These are phyloP conservation scores for Phaeotremella skinneri DNA, from an alignment of 768 basidiomycete species.

Conservation along the genomic window DNA sequence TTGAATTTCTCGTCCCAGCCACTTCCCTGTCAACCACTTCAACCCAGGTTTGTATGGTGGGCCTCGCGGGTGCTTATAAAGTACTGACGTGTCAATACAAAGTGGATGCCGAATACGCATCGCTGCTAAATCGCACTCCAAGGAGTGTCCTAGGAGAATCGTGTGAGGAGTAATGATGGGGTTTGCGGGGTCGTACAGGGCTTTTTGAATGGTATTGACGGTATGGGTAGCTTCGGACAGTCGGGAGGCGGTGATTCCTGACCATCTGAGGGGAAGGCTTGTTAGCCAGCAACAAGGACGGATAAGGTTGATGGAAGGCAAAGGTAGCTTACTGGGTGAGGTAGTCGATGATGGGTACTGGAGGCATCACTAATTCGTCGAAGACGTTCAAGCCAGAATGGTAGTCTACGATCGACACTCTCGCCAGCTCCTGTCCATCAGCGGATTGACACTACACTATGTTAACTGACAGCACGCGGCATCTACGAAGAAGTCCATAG, in stretches of 20 bases:
- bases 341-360: constrained; percentile 81
- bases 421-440: constrained; percentile 82
- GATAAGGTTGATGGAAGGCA: background rate
- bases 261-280: constrained; percentile 62
- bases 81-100: constrained; percentile 86
- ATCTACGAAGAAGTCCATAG: background rate
- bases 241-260: constrained; percentile 79
- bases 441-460: constrained; percentile 59
- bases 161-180: constrained; percentile 54
- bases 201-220: constrained; percentile 70
- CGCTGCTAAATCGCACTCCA: constrained; percentile 88
- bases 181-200: constrained; percentile 59
- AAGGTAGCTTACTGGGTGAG: constrained; percentile 67
- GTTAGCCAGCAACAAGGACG: background rate
- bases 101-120: constrained; percentile 80
- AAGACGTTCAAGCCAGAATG: constrained; percentile 69
- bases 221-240: constrained; percentile 72
- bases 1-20: constrained; percentile 88
- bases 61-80: constrained; percentile 90
- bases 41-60: constrained; percentile 90
- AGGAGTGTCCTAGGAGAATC: constrained; percentile 89
- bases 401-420: constrained; percentile 80
- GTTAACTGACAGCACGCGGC: background rate
- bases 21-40: constrained; percentile 94
- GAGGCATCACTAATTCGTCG: constrained; percentile 85